phyloP scores from a whole-genome alignment of 1,139 yeast species.

The Candida sojae region DNA sequence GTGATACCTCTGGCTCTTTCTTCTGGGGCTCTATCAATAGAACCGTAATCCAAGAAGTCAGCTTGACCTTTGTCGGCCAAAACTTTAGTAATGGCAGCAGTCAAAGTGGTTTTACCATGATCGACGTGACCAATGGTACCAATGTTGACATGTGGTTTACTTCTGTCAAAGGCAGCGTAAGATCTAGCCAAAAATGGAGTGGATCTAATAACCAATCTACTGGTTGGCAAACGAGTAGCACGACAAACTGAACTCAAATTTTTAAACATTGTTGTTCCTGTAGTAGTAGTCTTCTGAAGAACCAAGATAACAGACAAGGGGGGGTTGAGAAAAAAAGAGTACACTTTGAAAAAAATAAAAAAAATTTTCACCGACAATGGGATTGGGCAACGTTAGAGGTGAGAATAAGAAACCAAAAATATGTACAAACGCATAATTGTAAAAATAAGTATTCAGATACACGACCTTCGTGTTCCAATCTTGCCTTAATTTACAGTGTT shows the following conservation, averaged over 20 bases:
- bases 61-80: conserved; percentile 91
- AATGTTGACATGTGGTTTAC: conserved; percentile 93
- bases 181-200: conserved; percentile 35
- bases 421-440: no score
- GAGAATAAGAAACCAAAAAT: neutral
- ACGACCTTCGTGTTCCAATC: no score
- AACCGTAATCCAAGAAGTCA: conserved; percentile 83
- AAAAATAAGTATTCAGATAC: no score
- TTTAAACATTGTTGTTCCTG: conserved; percentile 21
- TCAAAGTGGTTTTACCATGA: conserved; percentile 97
- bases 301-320: neutral
- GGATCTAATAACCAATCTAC: conserved; percentile 8
- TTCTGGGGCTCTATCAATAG: conserved; percentile 98
- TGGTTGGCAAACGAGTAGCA: conserved; percentile 4
- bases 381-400: neutral
- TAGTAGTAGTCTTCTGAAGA: neutral
- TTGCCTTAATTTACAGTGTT: no score
- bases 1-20: conserved; percentile 99
- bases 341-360: neutral
- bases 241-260: conserved; percentile 23
- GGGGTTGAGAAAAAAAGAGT: neutral
- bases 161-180: conserved; percentile 78
- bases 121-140: conserved; percentile 96
- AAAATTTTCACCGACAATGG: conserved; percentile 2
- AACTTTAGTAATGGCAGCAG: conserved; percentile 98